These are phyloP conservation scores for Malassezia globosa DNA, from an alignment of 1,284 basidiomycete genomes.

Conservation along the genomic window DNA sequence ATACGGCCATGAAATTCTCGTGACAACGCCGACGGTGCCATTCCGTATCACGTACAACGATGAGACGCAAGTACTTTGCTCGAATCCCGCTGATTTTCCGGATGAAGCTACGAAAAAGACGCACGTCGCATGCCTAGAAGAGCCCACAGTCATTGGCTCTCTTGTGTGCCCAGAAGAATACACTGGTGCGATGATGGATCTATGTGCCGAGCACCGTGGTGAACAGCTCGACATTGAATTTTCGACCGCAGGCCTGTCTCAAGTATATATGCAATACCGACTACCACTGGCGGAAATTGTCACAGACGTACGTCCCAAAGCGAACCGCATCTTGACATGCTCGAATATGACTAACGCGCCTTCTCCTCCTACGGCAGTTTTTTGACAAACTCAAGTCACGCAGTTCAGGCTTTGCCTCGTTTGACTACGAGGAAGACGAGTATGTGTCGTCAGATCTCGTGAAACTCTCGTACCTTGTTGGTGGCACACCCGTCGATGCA, in stretches of 20 bases:
- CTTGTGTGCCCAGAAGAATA: constrained; percentile 42
- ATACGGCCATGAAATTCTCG: constrained; percentile 52
- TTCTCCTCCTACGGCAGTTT: constrained; percentile 23
- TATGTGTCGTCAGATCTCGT: constrained; percentile 36
- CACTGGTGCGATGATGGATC: constrained; percentile 44
- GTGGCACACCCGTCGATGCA: constrained; percentile 37
- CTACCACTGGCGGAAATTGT: constrained; percentile 43
- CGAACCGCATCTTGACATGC: too few relatives aligned
- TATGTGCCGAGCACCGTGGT: constrained; percentile 43
- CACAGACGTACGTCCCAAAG: constrained; percentile 22
- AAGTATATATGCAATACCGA: constrained; percentile 37
- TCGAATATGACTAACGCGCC: too few relatives aligned
- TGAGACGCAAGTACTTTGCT: constrained; percentile 22
- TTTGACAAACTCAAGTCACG: constrained; percentile 46
- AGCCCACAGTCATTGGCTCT: constrained; percentile 37
- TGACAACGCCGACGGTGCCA: constrained; percentile 43
- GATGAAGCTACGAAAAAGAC: constrained; percentile 31
- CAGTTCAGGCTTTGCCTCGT: constrained; percentile 41
- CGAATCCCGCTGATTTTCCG: constrained; percentile 42
- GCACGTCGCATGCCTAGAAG: constrained; percentile 26
- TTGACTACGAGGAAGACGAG: constrained; percentile 38
- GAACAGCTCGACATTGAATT: constrained; percentile 34
- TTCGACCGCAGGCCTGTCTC: constrained; percentile 4
- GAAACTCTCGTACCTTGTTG: constrained; percentile 36
- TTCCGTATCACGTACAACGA: constrained; percentile 35